Percentiles rank a stretch among this genome's conserved stretches.
phyloP scores from a whole-genome alignment of 169 alveolate species.

The Haemoproteus tartakovskyi region DNA sequence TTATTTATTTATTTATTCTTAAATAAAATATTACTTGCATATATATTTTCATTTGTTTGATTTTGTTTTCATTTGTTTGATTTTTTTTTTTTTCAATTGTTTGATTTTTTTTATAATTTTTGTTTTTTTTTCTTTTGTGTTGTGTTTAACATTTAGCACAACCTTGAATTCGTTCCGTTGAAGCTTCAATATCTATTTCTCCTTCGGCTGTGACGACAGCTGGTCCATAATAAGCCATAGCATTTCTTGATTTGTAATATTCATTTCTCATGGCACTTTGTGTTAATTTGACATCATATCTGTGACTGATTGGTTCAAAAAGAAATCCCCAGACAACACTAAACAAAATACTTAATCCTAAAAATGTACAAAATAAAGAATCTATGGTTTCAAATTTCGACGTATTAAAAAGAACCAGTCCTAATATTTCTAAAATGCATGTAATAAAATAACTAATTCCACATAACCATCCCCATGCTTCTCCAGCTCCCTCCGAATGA shows the following conservation, averaged over 20 bases:
- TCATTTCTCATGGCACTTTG: slow-evolving; percentile 91
- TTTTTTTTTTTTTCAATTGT: too few relatives aligned
- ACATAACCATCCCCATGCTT: slow-evolving; percentile 90
- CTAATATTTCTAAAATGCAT: slow-evolving; percentile 75
- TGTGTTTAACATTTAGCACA: too few relatives aligned
- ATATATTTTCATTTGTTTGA: too few relatives aligned
- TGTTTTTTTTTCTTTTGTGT: too few relatives aligned
- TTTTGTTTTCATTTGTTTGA: too few relatives aligned
- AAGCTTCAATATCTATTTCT: slow-evolving; percentile 78
- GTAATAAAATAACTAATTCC: slow-evolving; percentile 80
- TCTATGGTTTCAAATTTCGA: slow-evolving; percentile 76
- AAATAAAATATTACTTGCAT: too few relatives aligned
- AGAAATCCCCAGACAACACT: slow-evolving; percentile 85
- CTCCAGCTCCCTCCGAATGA: slow-evolving; percentile 91
- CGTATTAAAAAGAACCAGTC: slow-evolving; percentile 75
- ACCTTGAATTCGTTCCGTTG: too few relatives aligned
- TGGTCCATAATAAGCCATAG: slow-evolving; percentile 92
- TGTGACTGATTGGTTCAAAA: slow-evolving; percentile 87
- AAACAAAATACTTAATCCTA: slow-evolving; percentile 78
- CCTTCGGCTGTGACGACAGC: slow-evolving; percentile 90
- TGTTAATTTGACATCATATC: slow-evolving; percentile 85
- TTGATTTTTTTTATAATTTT: too few relatives aligned
- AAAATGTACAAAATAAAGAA: slow-evolving; percentile 78
- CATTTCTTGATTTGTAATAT: slow-evolving; percentile 88
- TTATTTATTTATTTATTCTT: too few relatives aligned